Conservation (phyloP, 2,329 filamentous ascomycete genomes). For the Diplodia mutila region DNA sequence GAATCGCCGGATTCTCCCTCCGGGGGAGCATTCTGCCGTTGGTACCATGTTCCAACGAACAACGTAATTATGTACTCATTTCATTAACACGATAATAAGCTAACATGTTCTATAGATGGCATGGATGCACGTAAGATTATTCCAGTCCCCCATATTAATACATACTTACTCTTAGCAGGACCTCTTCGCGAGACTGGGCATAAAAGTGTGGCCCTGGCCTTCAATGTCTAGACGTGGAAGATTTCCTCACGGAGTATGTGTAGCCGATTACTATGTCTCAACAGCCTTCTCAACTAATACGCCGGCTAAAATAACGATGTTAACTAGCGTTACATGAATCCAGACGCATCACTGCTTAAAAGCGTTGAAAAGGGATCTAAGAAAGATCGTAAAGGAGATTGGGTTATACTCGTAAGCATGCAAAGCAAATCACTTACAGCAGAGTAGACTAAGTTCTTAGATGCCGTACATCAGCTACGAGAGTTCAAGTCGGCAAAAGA, state of each 20-base stretch:
- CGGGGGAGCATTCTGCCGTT: neutral
- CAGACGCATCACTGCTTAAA: neutral
- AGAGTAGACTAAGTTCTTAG: neutral
- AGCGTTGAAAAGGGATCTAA: neutral
- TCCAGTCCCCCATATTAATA: neutral
- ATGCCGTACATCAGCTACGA: conserved; percentile 9
- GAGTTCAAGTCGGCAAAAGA: neutral
- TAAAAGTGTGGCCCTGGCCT: neutral
- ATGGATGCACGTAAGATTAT: neutral
- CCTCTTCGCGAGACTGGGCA: neutral
- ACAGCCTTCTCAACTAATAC: too few species aligned
- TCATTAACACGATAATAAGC: neutral
- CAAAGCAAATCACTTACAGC: neutral
- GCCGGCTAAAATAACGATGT: neutral
- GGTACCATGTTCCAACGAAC: conserved; percentile 8
- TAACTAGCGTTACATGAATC: conserved; percentile 7
- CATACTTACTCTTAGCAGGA: neutral
- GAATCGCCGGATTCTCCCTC: neutral
- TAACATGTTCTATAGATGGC: neutral
- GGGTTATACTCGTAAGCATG: neutral
- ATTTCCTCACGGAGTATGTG: neutral
- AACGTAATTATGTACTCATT: neutral
- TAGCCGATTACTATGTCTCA: neutral
- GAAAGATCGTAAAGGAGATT: neutral
- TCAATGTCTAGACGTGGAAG: neutral